A percentile compares a stretch with the other conserved stretches of the same genome.
Evolutionary conservation across 2,329 filamentous ascomycete genomes (phyloP).

Genomic region (Ascochyta viciae-villosae): DNA sequence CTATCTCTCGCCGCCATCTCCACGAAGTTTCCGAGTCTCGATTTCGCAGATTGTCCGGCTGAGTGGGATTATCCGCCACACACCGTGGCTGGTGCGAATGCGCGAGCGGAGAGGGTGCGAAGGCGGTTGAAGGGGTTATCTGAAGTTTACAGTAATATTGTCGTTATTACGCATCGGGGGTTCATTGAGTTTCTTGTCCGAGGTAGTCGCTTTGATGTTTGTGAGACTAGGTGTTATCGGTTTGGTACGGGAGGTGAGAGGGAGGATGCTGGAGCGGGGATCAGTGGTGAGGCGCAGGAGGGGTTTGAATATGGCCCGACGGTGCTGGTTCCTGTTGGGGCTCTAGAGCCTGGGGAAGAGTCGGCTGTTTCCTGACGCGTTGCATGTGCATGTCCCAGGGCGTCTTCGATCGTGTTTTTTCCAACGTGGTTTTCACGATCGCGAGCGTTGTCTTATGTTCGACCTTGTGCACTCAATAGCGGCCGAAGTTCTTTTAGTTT

Average conservation of each 20-base stretch:
- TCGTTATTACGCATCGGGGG: constrained; percentile 28
- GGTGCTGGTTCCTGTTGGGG: constrained; percentile 13
- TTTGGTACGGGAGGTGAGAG: constrained; percentile 24
- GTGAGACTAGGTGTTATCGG: constrained; percentile 24
- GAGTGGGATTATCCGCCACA: constrained; percentile 28
- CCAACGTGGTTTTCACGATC: too few species aligned
- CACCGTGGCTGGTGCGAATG: constrained; percentile 11
- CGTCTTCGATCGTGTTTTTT: too few species aligned
- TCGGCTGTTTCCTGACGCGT: background rate
- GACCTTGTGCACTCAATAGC: too few species aligned
- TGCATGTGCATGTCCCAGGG: background rate
- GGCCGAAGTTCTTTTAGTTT: too few species aligned
- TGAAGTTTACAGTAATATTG: constrained; percentile 17
- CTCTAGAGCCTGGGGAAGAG: background rate
- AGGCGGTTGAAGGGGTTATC: constrained; percentile 19
- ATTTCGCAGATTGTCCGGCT: constrained; percentile 22
- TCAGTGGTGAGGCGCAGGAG: constrained; percentile 19
- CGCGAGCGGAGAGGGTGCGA: constrained; percentile 25
- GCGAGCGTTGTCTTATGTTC: too few species aligned
- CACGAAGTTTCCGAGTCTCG: constrained; percentile 22
- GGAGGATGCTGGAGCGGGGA: constrained; percentile 11
- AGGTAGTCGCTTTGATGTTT: constrained; percentile 22
- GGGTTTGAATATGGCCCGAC: constrained; percentile 32
- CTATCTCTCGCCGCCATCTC: constrained; percentile 18
- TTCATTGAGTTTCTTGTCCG: constrained; percentile 28